Base-by-base conservation (phyloP, 805 yeast species). In the Hanseniaspora pseudoguilliermondii region DNA sequence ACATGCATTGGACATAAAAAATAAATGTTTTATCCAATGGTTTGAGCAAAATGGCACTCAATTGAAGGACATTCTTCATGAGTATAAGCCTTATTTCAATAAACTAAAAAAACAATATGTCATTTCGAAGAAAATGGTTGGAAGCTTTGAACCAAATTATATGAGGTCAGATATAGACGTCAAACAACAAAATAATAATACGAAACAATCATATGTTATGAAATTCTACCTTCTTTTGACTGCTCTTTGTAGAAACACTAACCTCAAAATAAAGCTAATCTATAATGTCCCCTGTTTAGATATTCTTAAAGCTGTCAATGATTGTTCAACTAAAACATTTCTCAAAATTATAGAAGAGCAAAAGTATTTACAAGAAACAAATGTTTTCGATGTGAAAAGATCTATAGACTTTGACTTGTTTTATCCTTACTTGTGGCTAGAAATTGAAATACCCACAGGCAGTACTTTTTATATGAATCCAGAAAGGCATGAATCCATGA, bases 1-100 rank as follows among this genome's bases (percentile, higher is more conserved):
- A 29, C 57, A 57, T 20, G 38, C 55, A 9, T 57, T 64, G 18
- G 27, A 61, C 10, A 50, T 59, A 34, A 53, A 57, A 44, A 44
- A 60, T 20, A 20, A 57, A 1, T 16, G 32, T 20, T 47, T 49
- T 20, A 27, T 18, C n/a, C 6, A 32, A n/a, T 50, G 49, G 43
- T 44, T 38, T 23, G 36, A 25, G 10, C 40, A 38, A 32, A 38
- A 42, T 21, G 35, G 34, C 29, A 18, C 8, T 21, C 10, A 39
- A 9, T 13, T 36, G 7, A 25, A 49, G 18, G 38, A 34, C 18
- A 16, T 43, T 25, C 47, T 43, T 43, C 16, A 18, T 15, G 35
- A 43, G 1, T 23, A 43, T 18, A 43, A 27, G 20, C 20, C 18
- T 1, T 38, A 36, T 11, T 18, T 20, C 21, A 43, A 23, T 16